These are phyloP conservation scores for Chloroidium sp. DNA, from an alignment of 163 green algal species.

Conservation along the genomic window DNA sequence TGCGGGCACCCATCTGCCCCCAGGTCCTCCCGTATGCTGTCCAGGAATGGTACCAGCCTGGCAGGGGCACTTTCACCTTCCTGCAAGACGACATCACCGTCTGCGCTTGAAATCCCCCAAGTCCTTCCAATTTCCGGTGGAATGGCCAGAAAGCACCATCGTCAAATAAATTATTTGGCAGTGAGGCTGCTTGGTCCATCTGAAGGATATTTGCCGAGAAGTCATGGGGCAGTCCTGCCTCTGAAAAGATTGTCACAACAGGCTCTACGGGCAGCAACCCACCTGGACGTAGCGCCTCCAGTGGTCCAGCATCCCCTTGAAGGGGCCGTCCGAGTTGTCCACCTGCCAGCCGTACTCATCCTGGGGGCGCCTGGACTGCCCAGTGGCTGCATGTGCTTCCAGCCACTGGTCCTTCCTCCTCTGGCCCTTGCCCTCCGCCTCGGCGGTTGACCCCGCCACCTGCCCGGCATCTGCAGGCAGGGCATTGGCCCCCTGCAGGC, in stretches of 20 bases:
- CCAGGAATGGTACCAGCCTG: no score
- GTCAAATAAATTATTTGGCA: not conserved
- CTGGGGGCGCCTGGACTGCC: conserved; percentile 24
- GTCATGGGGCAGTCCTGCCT: no score
- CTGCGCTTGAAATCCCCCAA: no score
- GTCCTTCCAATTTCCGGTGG: no score
- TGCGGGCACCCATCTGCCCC: no score
- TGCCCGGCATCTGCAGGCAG: not conserved
- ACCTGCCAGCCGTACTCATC: conserved; percentile 37
- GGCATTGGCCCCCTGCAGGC: not conserved
- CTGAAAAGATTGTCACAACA: no score
- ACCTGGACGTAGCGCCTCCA: conserved; percentile 7
- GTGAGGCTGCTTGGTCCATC: no score
- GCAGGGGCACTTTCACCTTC: no score
- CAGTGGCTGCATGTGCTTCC: conserved; percentile 11
- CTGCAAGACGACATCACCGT: no score
- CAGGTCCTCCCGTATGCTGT: no score
- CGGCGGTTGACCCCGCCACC: not conserved
- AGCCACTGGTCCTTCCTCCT: conserved; percentile 1
- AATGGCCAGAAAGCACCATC: not conserved
- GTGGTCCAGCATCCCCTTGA: conserved; percentile 16
- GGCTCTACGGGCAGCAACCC: not conserved
- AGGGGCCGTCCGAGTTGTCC: conserved; percentile 51
- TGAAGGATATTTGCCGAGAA: no score
- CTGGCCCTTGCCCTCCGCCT: not conserved